A percentile compares a stretch with the other conserved stretches of the same genome.
phyloP scores from a whole-genome alignment of 257 asterid species.

The Jasminum sambac region DNA sequence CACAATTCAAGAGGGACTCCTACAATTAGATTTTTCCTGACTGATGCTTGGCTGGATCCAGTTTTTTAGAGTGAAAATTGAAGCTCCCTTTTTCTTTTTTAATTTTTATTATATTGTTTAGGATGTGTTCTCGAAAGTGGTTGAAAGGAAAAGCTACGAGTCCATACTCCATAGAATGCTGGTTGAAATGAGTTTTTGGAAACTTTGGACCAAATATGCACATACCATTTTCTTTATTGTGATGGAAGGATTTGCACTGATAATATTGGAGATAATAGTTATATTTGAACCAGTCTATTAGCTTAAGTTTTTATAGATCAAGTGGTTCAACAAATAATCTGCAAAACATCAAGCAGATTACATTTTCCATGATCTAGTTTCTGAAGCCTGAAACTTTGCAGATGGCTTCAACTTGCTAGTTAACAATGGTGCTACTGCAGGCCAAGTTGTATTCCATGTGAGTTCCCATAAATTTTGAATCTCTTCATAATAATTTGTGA shows the following conservation, averaged over 20 bases:
- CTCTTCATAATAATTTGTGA: neutral
- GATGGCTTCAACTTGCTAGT: constrained; percentile 96
- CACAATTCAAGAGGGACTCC: neutral
- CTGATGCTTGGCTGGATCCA: neutral
- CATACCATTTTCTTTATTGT: neutral
- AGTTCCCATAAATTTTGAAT: constrained; percentile 21
- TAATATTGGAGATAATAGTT: too few species aligned
- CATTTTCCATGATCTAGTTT: neutral
- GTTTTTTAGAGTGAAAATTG: too few species aligned
- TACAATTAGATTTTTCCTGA: neutral
- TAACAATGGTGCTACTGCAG: constrained; percentile 92
- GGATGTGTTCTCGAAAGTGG: too few species aligned
- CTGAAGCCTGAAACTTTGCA: constrained; percentile 27
- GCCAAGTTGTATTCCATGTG: constrained; percentile 94
- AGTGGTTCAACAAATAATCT: too few species aligned
- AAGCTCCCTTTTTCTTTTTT: too few species aligned
- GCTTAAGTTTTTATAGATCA: too few species aligned
- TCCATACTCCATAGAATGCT: too few species aligned
- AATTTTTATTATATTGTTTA: too few species aligned
- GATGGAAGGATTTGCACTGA: neutral
- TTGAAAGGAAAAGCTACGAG: too few species aligned
- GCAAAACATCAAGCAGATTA: neutral
- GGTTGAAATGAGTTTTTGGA: too few species aligned
- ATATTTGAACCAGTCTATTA: too few species aligned
- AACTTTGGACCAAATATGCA: too few species aligned